Base-by-base conservation (phyloP, 2,329 filamentous ascomycete species). In the Beauveria medogensis region DNA sequence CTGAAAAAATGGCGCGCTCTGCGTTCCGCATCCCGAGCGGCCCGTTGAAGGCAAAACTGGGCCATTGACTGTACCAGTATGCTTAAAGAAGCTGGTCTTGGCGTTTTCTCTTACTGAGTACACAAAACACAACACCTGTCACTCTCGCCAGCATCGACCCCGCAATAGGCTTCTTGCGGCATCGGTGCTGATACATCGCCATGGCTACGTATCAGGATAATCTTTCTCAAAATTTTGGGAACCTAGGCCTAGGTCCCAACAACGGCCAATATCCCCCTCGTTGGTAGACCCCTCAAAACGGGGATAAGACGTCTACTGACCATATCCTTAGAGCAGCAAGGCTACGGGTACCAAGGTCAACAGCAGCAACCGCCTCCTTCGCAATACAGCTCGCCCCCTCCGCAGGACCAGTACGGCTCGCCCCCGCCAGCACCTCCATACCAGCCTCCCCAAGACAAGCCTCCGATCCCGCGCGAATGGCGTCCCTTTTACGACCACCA, bases 381-480 rank as follows among this genome's bases (percentile, higher is more conserved):
- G 44, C 37, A 46, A 53, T 59, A 59, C 40, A 59, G 26, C 41
- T 54, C 50, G 2, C 58, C 50, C 2, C 58, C 58, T n/a, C 58
- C 50, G 4, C 58, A 60, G 24, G 48, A 30, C 30, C 58, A 60
- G 43, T 60, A 60, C 50, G 22, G 57, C 20, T 59, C 57, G n/a
- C 50, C 52, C 16, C 37, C 59, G 40, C 59, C 44, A 3, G 30
- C 59, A 24, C 72, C 71, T 14, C 59, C 57, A 10, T 75, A 74
- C 59, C 69, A 73, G 50, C 73, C 73, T 30, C 72, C 73, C 8
- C 68, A 69, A 20, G 71, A 72, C 64, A 71, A 70, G 62, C 80
- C 85, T 26, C 75, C 81, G 63, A 75, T 87, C 64, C 79, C 86
- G 26, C 68, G 77, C 55, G 86, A 86, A 65, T 89, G 86, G 86